Base-by-base conservation (phyloP, 306 rosid genomes). In the Lotus japonicus region DNA sequence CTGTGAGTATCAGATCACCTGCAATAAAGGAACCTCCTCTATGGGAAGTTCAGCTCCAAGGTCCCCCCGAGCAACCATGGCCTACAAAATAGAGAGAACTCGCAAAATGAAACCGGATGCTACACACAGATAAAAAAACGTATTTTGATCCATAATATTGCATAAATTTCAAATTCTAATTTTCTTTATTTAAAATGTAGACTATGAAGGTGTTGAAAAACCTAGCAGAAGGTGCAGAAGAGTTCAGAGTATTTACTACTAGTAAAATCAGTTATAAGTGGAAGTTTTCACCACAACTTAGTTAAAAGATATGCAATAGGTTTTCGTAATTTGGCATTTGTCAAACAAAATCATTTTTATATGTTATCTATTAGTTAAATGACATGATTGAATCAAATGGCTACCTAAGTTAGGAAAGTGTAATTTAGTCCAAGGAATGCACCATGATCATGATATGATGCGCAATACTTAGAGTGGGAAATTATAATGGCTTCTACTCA, bases 1-100 rank as follows among this genome's bases (percentile, higher is more conserved):
- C 10, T 11, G 1, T 21, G n/a, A 65, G 38, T 31, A 42, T 64
- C 44, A 45, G 44, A 65, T 64, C 76, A 90, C 99, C 97, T 94
- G 99, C 87, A 94, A 66, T 46, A 90, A 68, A 74, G 99, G 97
- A 81, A 94, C 97, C 11, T 94, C 99, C 83, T 94, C 99, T 39
- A 94, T 90, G 64, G 97, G 99, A 76, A 90, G 99, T 75, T 94
- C 99, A 71, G 99, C 99, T 74, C 99, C 99, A 71, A 94, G 99
- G 82, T 94, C 99, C 75, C 98, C 98, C 55, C 97, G 99, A 85
- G 99, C 99, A 68, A 88, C 95, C 99, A 94, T 90, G 23, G 97
- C 99, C 98, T 94, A 65, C 58, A 64, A 80, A 74, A 72, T 51
- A 58, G 67, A 76, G 49, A 49, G 52, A 72, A 56, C 15, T 67